Conservation (phyloP, 805 yeast species). For the Nakazawaea ernobii region DNA sequence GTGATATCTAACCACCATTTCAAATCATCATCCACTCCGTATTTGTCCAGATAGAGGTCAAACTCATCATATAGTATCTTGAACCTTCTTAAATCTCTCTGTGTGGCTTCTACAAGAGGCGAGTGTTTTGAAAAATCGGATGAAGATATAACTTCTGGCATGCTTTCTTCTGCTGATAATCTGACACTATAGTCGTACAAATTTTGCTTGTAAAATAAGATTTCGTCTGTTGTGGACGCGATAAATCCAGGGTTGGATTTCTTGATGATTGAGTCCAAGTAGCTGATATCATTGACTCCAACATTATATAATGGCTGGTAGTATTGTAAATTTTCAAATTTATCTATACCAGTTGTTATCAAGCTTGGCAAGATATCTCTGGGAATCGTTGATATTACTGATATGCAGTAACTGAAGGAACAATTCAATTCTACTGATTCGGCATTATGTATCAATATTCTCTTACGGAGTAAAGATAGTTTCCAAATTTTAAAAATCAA, state of each 20-base stretch:
- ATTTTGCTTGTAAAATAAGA: slow-evolving; percentile 46
- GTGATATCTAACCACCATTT: slow-evolving; percentile 41
- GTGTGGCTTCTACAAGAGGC: slow-evolving; percentile 22
- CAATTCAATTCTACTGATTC: slow-evolving; percentile 32
- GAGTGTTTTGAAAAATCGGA: slow-evolving; percentile 1
- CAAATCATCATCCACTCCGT: slow-evolving; percentile 11
- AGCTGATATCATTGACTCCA: slow-evolving; percentile 51
- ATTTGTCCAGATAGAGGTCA: slow-evolving; percentile 11
- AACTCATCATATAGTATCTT: slow-evolving; percentile 21
- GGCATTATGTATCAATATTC: slow-evolving; percentile 42
- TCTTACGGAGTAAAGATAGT: slow-evolving; percentile 50
- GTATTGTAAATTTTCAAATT: slow-evolving; percentile 20
- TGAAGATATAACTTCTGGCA: neutral
- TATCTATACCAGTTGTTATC: slow-evolving; percentile 19
- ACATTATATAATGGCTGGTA: slow-evolving; percentile 56
- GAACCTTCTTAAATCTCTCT: slow-evolving; percentile 32
- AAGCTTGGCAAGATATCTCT: slow-evolving; percentile 37
- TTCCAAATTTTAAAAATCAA: slow-evolving; percentile 60
- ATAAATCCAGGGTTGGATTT: slow-evolving; percentile 33
- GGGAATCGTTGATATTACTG: slow-evolving; percentile 61
- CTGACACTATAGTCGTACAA: slow-evolving; percentile 43
- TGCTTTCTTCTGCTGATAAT: slow-evolving; percentile 8
- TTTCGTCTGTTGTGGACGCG: slow-evolving; percentile 64
- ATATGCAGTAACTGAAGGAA: slow-evolving; percentile 50
- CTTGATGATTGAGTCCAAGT: slow-evolving; percentile 19